A percentile compares a stretch with the other conserved stretches of the same genome.
These are phyloP conservation scores for Dioscorea zingiberensis DNA, from an alignment of 106 monocot species.

Conservation along the genomic window DNA sequence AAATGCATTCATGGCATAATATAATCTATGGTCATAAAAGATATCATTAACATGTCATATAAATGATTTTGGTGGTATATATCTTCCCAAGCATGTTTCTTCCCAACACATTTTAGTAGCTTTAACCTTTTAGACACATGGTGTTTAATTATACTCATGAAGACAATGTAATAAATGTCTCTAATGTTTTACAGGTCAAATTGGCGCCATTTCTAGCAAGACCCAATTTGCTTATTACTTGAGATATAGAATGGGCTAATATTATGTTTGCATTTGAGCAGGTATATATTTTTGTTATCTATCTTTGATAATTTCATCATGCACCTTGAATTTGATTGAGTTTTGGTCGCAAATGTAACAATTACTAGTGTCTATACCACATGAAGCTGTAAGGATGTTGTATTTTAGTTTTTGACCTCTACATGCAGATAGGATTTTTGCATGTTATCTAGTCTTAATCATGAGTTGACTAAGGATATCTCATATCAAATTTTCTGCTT, in stretches of 20 bases:
- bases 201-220: slow-evolving; percentile 71
- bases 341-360: neutral
- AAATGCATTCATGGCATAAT: too few relatives aligned
- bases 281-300: slow-evolving; percentile 26
- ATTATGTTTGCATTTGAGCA: slow-evolving; percentile 96
- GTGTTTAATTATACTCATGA: too few relatives aligned
- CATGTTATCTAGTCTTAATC: too few relatives aligned
- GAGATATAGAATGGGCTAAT: slow-evolving; percentile 99
- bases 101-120: neutral
- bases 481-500: too few relatives aligned
- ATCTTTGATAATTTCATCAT: neutral
- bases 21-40: too few relatives aligned
- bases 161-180: too few relatives aligned
- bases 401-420: too few relatives aligned
- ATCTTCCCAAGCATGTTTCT: neutral
- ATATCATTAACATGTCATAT: neutral
- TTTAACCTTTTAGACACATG: neutral
- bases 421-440: too few relatives aligned
- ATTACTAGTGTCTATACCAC: neutral
- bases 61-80: neutral
- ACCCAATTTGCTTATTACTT: slow-evolving; percentile 79
- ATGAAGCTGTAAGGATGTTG: too few relatives aligned
- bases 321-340: neutral
- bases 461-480: too few relatives aligned
- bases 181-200: slow-evolving; percentile 36